Percentiles rank a stretch among this genome's conserved stretches.
These are phyloP conservation scores for Nemania bipapillata DNA, from an alignment of 2,329 filamentous ascomycete genomes.

Conservation along the genomic window DNA sequence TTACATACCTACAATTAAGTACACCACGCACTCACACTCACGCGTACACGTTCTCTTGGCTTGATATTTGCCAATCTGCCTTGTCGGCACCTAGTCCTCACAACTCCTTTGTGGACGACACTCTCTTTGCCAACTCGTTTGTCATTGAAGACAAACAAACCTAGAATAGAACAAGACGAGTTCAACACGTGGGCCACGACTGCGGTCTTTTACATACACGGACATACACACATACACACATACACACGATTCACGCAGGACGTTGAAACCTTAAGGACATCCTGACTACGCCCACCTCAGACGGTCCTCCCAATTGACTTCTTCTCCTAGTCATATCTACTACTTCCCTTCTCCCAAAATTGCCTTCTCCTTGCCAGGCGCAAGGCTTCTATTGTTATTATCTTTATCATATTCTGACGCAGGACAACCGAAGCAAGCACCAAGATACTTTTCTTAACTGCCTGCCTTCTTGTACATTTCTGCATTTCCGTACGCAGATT, in stretches of 20 bases:
- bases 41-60: background rate
- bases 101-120: conserved; percentile 33
- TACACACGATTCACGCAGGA: conserved; percentile 21
- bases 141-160: conserved; percentile 24
- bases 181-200: conserved; percentile 30
- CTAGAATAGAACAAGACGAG: background rate
- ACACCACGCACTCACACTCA: background rate
- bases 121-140: conserved; percentile 35
- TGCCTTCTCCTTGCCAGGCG: conserved; percentile 42
- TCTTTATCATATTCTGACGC: conserved; percentile 10
- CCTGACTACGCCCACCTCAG: background rate
- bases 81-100: conserved; percentile 19
- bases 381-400: conserved; percentile 33
- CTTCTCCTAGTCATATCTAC: conserved; percentile 15
- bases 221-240: too few species aligned
- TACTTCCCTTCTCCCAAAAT: conserved; percentile 21
- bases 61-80: conserved; percentile 23
- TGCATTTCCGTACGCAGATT: conserved; percentile 18
- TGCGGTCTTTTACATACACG: conserved; percentile 35
- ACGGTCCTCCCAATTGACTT: background rate
- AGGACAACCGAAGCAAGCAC: background rate
- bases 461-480: conserved; percentile 18
- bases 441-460: conserved; percentile 8
- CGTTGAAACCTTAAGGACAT: conserved; percentile 25
- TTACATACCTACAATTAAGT: background rate